Percentiles rank a stretch among this genome's conserved stretches.
These are phyloP conservation scores for Neospermospora avenae DNA, from an alignment of 2,329 filamentous ascomycete species.

Conservation along the genomic window DNA sequence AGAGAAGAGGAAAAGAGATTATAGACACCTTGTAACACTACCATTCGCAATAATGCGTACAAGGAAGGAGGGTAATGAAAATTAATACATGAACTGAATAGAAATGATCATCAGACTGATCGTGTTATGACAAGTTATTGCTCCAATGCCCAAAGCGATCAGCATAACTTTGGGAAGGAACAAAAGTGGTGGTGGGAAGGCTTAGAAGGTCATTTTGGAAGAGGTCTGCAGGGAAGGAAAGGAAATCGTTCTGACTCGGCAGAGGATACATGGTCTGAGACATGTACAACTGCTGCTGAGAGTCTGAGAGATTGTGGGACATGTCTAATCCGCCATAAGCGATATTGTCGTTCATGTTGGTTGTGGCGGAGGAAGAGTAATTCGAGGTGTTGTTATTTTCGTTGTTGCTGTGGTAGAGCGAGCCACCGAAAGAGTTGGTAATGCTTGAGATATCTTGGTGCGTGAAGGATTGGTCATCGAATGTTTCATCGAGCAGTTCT, in stretches of 20 bases:
- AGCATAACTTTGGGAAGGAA: conserved; percentile 20
- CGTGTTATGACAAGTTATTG: conserved; percentile 3
- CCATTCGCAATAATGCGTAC: conserved; percentile 12
- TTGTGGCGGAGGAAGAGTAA: conserved; percentile 5
- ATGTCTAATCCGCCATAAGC: conserved; percentile 19
- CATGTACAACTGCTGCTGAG: conserved; percentile 22
- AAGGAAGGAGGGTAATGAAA: conserved; percentile 3
- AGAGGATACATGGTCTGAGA: conserved; percentile 25
- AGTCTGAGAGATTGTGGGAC: conserved; percentile 17
- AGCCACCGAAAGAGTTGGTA: conserved; percentile 21
- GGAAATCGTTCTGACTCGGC: conserved; percentile 25
- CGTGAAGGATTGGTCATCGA: conserved; percentile 20
- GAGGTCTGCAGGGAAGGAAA: conserved; percentile 19
- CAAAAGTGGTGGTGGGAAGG: conserved; percentile 22
- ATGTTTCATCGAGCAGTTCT: conserved; percentile 33
- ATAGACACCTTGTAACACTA: conserved; percentile 25
- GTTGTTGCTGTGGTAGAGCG: conserved; percentile 8
- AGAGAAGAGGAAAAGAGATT: conserved; percentile 10
- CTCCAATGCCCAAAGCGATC: conserved; percentile 4
- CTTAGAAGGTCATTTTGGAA: conserved; percentile 23
- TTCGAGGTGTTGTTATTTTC: conserved; percentile 16
- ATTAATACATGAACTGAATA: conserved; percentile 8
- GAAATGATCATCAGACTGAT: conserved; percentile 6
- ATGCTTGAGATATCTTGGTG: conserved; percentile 24
- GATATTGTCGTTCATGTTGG: conserved; percentile 12